These are phyloP conservation scores for Backusella mclennaniae DNA, from an alignment of 192 early-diverging fungal genomes.

Conservation along the genomic window DNA sequence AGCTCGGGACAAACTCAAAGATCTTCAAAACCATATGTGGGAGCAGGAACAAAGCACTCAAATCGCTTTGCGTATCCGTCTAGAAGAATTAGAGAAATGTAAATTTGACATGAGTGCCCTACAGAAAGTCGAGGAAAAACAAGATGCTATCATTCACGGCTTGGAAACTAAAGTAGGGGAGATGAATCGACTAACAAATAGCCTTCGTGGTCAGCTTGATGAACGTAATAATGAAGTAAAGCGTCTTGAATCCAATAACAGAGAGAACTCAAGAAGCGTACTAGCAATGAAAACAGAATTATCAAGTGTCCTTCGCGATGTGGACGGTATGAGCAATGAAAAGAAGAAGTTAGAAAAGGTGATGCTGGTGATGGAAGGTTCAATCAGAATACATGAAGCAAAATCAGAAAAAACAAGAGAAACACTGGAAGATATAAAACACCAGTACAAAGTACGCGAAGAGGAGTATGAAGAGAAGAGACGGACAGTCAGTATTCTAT, in stretches of 20 bases:
- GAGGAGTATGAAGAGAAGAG: conserved; percentile 25
- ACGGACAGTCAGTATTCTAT: conserved; percentile 9
- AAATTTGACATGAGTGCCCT: conserved; percentile 22
- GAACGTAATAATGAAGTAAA: conserved; percentile 16
- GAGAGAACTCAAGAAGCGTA: conserved; percentile 13
- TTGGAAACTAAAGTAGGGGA: conserved; percentile 27
- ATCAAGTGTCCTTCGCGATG: conserved; percentile 19
- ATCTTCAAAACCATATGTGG: conserved; percentile 24
- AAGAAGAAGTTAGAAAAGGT: conserved; percentile 24
- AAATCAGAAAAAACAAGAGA: conserved; percentile 17
- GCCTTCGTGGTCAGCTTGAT: conserved; percentile 17
- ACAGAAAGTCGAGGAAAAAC: conserved; percentile 27
- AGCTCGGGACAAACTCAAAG: background rate
- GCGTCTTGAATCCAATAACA: conserved; percentile 11
- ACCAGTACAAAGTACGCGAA: conserved; percentile 24
- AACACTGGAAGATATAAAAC: conserved; percentile 25
- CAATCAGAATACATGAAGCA: conserved; percentile 21
- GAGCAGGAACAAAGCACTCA: conserved; percentile 29
- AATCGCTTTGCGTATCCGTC: conserved; percentile 13
- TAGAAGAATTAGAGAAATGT: conserved; percentile 28
- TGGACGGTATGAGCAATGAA: conserved; percentile 23
- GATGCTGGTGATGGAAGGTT: conserved; percentile 20
- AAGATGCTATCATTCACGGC: conserved; percentile 23
- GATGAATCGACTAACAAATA: conserved; percentile 9
- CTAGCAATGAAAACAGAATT: conserved; percentile 17